phyloP scores from a whole-genome alignment of 208 protist species.

The Wallacemonas rigidus region DNA sequence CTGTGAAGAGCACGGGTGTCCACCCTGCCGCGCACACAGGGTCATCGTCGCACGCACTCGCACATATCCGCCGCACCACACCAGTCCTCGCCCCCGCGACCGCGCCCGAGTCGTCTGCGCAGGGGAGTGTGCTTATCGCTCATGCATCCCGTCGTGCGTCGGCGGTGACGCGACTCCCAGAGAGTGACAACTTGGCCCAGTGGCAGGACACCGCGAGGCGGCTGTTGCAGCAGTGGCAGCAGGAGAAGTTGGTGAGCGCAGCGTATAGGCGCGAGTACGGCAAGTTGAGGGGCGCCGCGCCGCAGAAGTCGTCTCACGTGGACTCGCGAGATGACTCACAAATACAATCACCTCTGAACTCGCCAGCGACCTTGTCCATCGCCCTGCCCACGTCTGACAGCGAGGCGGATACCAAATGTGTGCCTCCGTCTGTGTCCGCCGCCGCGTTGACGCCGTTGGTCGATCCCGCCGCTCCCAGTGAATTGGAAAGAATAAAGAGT shows the following conservation, averaged over 20 bases:
- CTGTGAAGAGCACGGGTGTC: not conserved
- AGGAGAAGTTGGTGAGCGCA: conserved; percentile 10
- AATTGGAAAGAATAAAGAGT: not conserved
- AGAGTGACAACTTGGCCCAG: conserved; percentile 14
- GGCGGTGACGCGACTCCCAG: conserved; percentile 9
- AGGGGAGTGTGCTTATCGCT: not conserved
- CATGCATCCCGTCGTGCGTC: not conserved
- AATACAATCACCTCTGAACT: not conserved
- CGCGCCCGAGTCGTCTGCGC: not conserved
- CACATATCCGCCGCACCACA: too few relatives aligned
- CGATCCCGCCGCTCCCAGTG: not conserved
- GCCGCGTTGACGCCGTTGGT: not conserved
- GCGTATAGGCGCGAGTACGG: conserved; percentile 17
- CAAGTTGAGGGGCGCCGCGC: not conserved
- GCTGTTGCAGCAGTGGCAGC: conserved; percentile 22
- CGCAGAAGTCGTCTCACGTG: not conserved
- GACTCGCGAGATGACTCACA: not conserved
- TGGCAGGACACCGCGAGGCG: not conserved
- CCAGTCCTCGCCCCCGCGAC: too few relatives aligned
- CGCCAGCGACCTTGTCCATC: not conserved
- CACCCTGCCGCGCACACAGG: not conserved
- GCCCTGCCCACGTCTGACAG: not conserved
- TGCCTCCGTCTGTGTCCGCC: not conserved
- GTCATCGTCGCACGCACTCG: not conserved
- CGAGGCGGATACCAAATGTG: too few relatives aligned